Evolutionary conservation across 345 rosid genomes (phyloP), one percentile per base, ranked within the genome.

Genomic region (Pseudoturritis turrita): DNA sequence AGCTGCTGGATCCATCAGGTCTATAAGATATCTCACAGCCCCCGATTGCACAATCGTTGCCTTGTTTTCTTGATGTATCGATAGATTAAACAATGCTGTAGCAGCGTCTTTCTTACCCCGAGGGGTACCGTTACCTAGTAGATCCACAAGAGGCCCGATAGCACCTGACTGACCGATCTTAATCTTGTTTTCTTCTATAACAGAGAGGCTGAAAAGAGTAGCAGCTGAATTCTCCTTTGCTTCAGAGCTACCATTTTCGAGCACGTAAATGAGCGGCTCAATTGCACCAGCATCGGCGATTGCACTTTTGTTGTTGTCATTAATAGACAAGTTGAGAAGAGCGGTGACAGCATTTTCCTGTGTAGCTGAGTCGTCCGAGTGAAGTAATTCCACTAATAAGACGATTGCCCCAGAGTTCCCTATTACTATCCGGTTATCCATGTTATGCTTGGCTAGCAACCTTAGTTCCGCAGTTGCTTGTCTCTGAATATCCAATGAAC

Each of bases 221-320:
- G 99, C 99, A 65, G 99, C 99, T 40, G 99, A 78, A 37, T 92
- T 96, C 79, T 92, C 97, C 71, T 88, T 96, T 22, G 98, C 97
- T 81, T 90, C 98, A 1, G 95, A 80, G 72, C 87, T 92, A 59
- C 99, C 99, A 8, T 89, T 80, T 80, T 82, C 49, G 3, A 96
- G 92, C 45, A 92, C 99, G 65, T 87, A 81, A 63, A 96, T 90
- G 67, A 96, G 82, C 33, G 99, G 97, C 56, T 79, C 89, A 25
- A 96, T 88, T 8, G 98, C 97, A 68, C 87, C 86, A 10, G 98
- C 98, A 79, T 84, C 87, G 17, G 90, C 98, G 56, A 92, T 96
- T 7, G 82, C 82, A 21, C 62, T 75, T 82, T 90, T 96, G 81
- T 96, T 96, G 82, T 87, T 90, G 66, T 96, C 96, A 33, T 88